A percentile compares a stretch with the other conserved stretches of the same genome.
Evolutionary conservation across 2,329 filamentous ascomycete genomes (phyloP).

Genomic region (Sarocladiaceae sp.): DNA sequence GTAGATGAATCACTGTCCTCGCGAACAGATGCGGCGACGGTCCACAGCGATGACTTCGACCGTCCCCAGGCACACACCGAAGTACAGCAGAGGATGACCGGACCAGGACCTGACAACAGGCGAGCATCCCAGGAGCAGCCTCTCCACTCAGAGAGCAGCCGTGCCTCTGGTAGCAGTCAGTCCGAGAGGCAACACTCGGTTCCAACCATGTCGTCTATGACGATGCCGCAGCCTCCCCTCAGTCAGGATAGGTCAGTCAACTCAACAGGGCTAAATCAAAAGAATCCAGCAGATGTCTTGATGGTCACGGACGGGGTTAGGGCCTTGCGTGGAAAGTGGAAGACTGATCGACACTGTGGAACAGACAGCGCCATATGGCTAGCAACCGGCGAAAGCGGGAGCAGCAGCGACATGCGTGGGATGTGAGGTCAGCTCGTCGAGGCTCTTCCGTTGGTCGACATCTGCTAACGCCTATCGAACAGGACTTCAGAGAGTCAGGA

Average conservation of each 20-base stretch:
- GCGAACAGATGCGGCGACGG: constrained; percentile 25
- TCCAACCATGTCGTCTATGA: not conserved
- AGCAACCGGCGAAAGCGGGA: not conserved
- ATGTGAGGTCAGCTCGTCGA: no score
- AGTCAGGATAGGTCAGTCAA: not conserved
- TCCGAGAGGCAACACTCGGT: not conserved
- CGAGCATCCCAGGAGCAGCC: no score
- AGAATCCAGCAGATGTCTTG: no score
- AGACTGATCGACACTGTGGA: no score
- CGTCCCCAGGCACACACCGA: not conserved
- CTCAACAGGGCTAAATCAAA: no score
- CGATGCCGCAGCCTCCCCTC: not conserved
- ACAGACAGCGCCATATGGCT: not conserved
- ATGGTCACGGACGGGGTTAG: not conserved
- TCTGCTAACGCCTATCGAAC: no score
- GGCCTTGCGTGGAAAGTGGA: no score
- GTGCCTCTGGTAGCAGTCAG: not conserved
- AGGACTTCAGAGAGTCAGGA: no score
- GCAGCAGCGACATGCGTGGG: not conserved
- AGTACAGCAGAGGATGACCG: no score
- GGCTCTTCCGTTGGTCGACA: no score
- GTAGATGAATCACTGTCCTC: constrained; percentile 16
- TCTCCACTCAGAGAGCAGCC: not conserved
- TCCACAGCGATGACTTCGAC: constrained; percentile 30
- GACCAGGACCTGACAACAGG: no score